Conservation (phyloP, 495 filamentous ascomycete genomes). For the Aspergillus coremiiformis region DNA sequence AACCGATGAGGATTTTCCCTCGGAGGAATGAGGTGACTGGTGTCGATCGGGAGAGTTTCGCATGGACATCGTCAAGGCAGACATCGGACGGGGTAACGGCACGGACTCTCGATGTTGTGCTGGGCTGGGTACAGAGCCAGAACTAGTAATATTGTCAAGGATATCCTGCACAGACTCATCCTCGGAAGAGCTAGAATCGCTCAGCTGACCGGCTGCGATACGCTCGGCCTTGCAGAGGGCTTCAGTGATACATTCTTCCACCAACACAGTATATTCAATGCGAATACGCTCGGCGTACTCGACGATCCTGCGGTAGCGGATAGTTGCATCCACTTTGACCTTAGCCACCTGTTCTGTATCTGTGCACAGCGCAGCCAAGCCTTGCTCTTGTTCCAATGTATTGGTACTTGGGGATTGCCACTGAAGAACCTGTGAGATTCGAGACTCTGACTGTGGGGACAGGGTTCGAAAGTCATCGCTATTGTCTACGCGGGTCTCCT, state of each 20-base stretch:
- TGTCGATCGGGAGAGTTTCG: conserved; percentile 33
- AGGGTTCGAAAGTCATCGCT: conserved; percentile 74
- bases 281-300: conserved; percentile 96
- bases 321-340: conserved; percentile 85
- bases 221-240: conserved; percentile 85
- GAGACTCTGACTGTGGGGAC: conserved; percentile 89
- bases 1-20: conserved; percentile 50
- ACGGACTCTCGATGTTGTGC: conserved; percentile 7
- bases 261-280: conserved; percentile 80
- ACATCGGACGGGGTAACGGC: conserved; percentile 24
- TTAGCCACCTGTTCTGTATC: conserved; percentile 79
- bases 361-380: conserved; percentile 74
- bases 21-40: conserved; percentile 22
- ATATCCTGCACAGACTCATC: conserved; percentile 37
- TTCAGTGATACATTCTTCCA: conserved; percentile 90
- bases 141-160: conserved; percentile 2
- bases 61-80: conserved; percentile 39
- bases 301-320: conserved; percentile 84
- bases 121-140: conserved; percentile 3
- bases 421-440: conserved; percentile 84
- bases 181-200: conserved; percentile 58
- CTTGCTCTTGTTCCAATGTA: conserved; percentile 90
- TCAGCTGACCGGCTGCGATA: conserved; percentile 78
- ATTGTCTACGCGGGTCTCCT: conserved; percentile 61
- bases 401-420: conserved; percentile 91